These are phyloP conservation scores for Isabelozyma pseudorhagii DNA, from an alignment of 805 yeast species.

Conservation along the genomic window DNA sequence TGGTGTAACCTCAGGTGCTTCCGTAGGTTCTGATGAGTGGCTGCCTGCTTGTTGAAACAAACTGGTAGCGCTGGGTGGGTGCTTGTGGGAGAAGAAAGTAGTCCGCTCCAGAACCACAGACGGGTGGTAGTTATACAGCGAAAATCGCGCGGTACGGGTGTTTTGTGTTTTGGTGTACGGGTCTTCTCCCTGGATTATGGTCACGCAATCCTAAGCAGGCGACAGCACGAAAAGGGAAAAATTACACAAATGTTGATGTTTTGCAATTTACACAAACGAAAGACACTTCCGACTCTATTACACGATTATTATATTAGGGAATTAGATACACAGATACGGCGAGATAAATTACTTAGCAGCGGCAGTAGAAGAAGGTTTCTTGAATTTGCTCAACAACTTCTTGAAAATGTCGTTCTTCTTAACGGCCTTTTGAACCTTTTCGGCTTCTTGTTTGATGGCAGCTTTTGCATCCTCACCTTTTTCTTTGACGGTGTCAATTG, in stretches of 20 bases:
- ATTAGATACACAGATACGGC: not conserved
- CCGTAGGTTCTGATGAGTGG: too few species aligned
- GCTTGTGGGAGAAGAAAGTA: too few species aligned
- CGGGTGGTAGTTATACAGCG: not conserved
- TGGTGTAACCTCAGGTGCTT: too few species aligned
- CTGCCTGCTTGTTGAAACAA: too few species aligned
- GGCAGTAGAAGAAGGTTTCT: conserved; percentile 20
- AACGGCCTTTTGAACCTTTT: conserved; percentile 27
- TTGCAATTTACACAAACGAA: not conserved
- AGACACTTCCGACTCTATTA: not conserved
- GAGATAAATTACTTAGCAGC: conserved; percentile 3
- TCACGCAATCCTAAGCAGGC: not conserved
- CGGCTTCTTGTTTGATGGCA: conserved; percentile 22
- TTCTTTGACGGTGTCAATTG: conserved; percentile 3
- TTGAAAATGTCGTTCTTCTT: conserved; percentile 37
- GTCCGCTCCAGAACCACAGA: too few species aligned
- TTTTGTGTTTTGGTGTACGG: too few species aligned
- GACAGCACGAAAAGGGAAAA: not conserved
- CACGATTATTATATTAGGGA: not conserved
- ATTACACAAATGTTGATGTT: not conserved
- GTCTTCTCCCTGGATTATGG: not conserved
- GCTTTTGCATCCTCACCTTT: conserved; percentile 19
- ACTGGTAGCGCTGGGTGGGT: too few species aligned
- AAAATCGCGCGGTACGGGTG: not conserved
- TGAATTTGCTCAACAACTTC: conserved; percentile 34